phyloP scores from a whole-genome alignment of 805 yeast genomes.

The Zygotorulaspora sp. region DNA sequence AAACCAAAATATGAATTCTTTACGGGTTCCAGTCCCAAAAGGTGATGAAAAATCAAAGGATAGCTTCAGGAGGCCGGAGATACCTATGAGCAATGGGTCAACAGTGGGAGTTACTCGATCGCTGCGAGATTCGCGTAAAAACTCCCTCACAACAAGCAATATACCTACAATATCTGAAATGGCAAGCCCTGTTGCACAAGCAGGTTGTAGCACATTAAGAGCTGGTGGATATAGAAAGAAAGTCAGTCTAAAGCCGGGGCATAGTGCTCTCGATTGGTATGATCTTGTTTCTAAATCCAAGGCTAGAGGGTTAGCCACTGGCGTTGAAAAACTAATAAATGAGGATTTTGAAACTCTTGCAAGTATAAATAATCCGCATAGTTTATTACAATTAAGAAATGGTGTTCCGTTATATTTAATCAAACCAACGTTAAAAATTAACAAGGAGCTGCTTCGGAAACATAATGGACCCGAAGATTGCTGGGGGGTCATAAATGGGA shows the following conservation, averaged over 20 bases:
- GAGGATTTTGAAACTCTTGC: constrained; percentile 15
- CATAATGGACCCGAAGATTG: constrained; percentile 66
- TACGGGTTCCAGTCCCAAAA: constrained; percentile 3
- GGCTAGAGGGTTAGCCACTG: constrained; percentile 21
- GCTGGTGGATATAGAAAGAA: constrained; percentile 27
- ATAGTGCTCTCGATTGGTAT: constrained; percentile 34
- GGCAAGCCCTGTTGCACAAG: constrained; percentile 11
- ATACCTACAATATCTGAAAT: background rate
- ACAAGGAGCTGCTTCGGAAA: constrained; percentile 51
- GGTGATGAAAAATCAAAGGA: constrained; percentile 1
- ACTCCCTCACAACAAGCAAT: constrained; percentile 2
- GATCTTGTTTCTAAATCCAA: constrained; percentile 19
- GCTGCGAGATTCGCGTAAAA: background rate
- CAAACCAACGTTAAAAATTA: constrained; percentile 47
- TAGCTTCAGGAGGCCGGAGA: constrained; percentile 5
- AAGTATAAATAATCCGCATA: constrained; percentile 17
- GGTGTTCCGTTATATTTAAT: constrained; percentile 21
- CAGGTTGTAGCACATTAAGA: constrained; percentile 21
- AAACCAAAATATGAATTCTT: background rate
- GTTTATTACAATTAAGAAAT: constrained; percentile 15
- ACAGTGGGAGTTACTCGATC: constrained; percentile 4
- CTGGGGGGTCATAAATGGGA: constrained; percentile 79
- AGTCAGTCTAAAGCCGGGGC: constrained; percentile 37
- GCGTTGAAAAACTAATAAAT: constrained; percentile 14
- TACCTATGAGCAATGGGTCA: constrained; percentile 1